Conservation (phyloP, 2,329 filamentous ascomycete species). For the Mycosphaerella sp. region DNA sequence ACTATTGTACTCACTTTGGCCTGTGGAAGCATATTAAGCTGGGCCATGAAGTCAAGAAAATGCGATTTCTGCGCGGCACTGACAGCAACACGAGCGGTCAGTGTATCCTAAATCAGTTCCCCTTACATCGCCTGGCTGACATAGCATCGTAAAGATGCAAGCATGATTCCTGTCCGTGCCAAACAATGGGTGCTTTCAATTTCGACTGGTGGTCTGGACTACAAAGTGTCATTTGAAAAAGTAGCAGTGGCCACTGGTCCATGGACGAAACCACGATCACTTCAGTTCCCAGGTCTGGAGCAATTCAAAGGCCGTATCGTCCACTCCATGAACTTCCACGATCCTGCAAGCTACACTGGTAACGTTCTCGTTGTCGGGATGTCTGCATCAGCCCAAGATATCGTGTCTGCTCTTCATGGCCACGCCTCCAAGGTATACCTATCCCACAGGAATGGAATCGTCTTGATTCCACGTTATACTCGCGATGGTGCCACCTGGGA, state of each 20-base stretch:
- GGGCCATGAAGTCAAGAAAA: slow-evolving; percentile 11
- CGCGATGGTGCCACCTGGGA: slow-evolving; percentile 6
- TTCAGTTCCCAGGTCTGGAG: slow-evolving; percentile 34
- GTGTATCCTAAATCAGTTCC: not conserved
- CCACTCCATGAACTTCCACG: slow-evolving; percentile 30
- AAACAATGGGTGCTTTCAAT: slow-evolving; percentile 35
- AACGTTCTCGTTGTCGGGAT: slow-evolving; percentile 43
- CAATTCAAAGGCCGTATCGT: slow-evolving; percentile 38
- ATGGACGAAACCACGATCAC: slow-evolving; percentile 35
- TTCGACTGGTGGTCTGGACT: slow-evolving; percentile 23
- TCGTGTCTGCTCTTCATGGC: slow-evolving; percentile 16
- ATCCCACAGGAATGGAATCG: slow-evolving; percentile 4
- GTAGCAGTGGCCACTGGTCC: slow-evolving; percentile 34
- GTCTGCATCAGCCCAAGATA: slow-evolving; percentile 37
- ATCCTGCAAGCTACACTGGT: slow-evolving; percentile 35
- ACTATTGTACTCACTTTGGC: slow-evolving; percentile 34
- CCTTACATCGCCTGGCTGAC: not conserved
- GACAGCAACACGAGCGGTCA: not conserved
- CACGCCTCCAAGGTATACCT: slow-evolving; percentile 5
- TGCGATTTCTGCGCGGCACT: not conserved
- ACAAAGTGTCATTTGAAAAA: slow-evolving; percentile 33
- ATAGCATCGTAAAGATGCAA: slow-evolving; percentile 27
- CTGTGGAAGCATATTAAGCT: slow-evolving; percentile 35
- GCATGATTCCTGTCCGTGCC: slow-evolving; percentile 26
- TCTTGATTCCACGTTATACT: slow-evolving; percentile 3